Conservation (phyloP, 1,284 basidiomycete species). For the Trichosporon faecale region DNA sequence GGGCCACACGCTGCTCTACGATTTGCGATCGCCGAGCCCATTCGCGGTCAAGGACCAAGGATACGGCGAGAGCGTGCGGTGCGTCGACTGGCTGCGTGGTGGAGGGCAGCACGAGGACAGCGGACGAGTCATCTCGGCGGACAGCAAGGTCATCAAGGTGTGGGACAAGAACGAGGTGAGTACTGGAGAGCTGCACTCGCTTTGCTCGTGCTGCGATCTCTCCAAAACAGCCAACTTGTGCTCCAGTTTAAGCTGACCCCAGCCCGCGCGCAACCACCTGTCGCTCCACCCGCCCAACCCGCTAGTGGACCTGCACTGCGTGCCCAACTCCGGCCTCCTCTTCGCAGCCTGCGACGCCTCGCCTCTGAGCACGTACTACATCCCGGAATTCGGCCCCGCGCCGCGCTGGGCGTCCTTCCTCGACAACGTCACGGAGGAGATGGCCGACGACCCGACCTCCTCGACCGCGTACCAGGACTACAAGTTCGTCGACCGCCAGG, state of each 20-base stretch:
- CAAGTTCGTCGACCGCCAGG: conserved; percentile 90
- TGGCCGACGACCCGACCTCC: conserved; percentile 70
- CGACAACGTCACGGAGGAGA: conserved; percentile 95
- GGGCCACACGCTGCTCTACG: conserved; percentile 91
- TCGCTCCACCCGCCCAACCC: conserved; percentile 88
- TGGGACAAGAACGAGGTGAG: conserved; percentile 82
- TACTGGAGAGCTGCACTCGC: conserved; percentile 26
- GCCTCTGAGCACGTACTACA: conserved; percentile 85
- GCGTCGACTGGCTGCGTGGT: conserved; percentile 84
- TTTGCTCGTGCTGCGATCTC: neutral
- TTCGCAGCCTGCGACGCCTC: conserved; percentile 90
- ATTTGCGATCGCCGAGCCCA: conserved; percentile 77
- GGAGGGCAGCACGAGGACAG: conserved; percentile 73
- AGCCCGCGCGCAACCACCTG: conserved; percentile 84
- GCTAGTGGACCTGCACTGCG: conserved; percentile 82
- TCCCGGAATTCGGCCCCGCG: conserved; percentile 93
- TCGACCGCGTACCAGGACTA: conserved; percentile 80
- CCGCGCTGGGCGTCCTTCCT: conserved; percentile 97
- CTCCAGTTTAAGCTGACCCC: conserved; percentile 12
- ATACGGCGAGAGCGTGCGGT: conserved; percentile 87
- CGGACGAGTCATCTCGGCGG: conserved; percentile 79
- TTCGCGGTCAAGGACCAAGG: conserved; percentile 95
- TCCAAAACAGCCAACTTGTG: neutral
- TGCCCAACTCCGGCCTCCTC: conserved; percentile 78
- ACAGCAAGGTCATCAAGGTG: conserved; percentile 92